Percentiles rank a stretch among this genome's conserved stretches.
Conservation (phyloP, 2,329 filamentous ascomycete species). For the Beauveria medogensis region DNA sequence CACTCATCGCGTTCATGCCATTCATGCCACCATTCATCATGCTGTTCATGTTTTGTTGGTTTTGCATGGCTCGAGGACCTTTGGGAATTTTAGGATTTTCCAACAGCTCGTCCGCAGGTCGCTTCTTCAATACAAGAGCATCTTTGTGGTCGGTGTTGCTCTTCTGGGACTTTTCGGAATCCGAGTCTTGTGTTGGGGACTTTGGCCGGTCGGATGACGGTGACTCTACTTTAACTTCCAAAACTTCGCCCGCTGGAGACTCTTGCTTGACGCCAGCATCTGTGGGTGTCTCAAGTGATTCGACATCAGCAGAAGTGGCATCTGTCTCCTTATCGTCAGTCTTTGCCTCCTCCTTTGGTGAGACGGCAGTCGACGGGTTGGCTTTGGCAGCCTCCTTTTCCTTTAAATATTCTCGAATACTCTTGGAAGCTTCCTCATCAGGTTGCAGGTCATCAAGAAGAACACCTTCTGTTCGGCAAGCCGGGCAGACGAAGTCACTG, state of each 20-base stretch:
- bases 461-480: constrained; percentile 83
- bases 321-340: constrained; percentile 33
- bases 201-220: constrained; percentile 23
- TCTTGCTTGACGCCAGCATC: background rate
- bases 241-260: background rate
- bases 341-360: constrained; percentile 23
- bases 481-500: constrained; percentile 93
- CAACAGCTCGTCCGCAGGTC: constrained; percentile 65
- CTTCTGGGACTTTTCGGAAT: constrained; percentile 30
- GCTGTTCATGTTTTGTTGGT: constrained; percentile 38
- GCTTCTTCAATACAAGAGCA: constrained; percentile 57
- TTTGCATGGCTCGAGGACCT: constrained; percentile 57
- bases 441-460: constrained; percentile 83
- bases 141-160: constrained; percentile 22
- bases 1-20: constrained; percentile 14
- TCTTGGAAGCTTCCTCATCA: constrained; percentile 70
- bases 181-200: constrained; percentile 19
- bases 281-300: background rate
- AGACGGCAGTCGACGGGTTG: constrained; percentile 25
- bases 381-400: constrained; percentile 47
- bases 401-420: constrained; percentile 67
- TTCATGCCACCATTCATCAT: constrained; percentile 37
- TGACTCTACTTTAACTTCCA: background rate
- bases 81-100: constrained; percentile 59
- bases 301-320: constrained; percentile 19